Evolutionary conservation across 2,329 filamentous ascomycete genomes (phyloP), one percentile per base, ranked within the genome.

Genomic region (Monosporascus sp.): DNA sequence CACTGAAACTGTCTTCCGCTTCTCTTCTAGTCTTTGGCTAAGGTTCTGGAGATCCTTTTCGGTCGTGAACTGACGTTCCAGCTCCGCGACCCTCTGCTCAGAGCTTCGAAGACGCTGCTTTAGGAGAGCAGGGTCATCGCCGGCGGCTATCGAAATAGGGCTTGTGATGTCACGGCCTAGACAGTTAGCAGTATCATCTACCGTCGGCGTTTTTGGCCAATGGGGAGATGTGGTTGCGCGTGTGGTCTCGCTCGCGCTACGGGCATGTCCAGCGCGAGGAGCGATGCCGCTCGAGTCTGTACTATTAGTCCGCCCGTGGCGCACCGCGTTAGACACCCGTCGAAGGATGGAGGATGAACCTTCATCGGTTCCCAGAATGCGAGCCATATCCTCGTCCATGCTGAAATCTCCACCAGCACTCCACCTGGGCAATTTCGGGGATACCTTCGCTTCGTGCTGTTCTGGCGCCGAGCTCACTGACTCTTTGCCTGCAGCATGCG

Each of bases 321-420:
- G 89, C 53, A 97, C 91, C 49, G 90, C 92, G 67, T 96, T 96
- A 7, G 94, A 97, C 41, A 97, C 89, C 50, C 91, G 85, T 53
- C 90, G 88, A 57, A 97, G 76, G 56, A 97, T 88, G 1, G 89
- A 93, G 26, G 89, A 86, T 35, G 85, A 87, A 44, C 80, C 78
- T 67, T 91, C 89, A 55, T 93, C 90, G 20, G 84, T 86, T 41
- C 85, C 88, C 55, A 96, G 78, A 54, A 97, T 93, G 53, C 92
- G 87, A 51, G 89, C 88, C 84, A 97, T 91, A 67, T 97, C 94
- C 70, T 97, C 92, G 60, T 97, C 93, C 86, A 96, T 85, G 55
- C 88, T 94, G 65, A 97, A 94, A 60, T 96, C 91, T 52, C 86
- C 90, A 50, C 89, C 90, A 44, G 82, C 80, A 70, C 88, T 96